Conservation (phyloP, 805 yeast genomes). For the Candida glaebosa region DNA sequence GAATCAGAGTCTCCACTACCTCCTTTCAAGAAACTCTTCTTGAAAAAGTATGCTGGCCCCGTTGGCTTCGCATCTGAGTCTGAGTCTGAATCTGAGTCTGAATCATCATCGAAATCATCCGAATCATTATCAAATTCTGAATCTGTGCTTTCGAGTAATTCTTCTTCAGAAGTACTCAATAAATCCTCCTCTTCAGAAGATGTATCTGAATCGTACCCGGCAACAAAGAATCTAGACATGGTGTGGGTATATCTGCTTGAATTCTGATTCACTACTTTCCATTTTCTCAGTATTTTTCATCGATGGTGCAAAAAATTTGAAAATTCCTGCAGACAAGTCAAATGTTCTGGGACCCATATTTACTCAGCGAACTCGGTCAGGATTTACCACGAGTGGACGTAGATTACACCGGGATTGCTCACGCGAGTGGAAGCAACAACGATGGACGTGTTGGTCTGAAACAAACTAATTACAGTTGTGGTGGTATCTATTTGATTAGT, state of each 20-base stretch:
- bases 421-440: not conserved
- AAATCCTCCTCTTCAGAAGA: constrained; percentile 51
- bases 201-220: constrained; percentile 56
- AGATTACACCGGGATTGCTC: not conserved
- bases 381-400: constrained; percentile 5
- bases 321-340: constrained; percentile 1
- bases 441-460: too few relatives aligned
- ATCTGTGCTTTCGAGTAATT: constrained; percentile 44
- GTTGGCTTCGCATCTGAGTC: constrained; percentile 31
- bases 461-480: too few relatives aligned
- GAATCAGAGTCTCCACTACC: constrained; percentile 36
- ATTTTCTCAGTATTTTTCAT: constrained; percentile 4
- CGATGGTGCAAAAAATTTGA: constrained; percentile 4
- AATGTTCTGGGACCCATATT: not conserved
- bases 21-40: constrained; percentile 45
- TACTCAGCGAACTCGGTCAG: not conserved
- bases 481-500: not conserved
- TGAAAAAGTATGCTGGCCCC: constrained; percentile 56
- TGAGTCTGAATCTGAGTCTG: constrained; percentile 32
- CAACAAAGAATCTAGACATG: constrained; percentile 90
- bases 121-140: constrained; percentile 50
- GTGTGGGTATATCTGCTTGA: constrained; percentile 8
- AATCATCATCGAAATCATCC: constrained; percentile 19
- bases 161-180: constrained; percentile 58
- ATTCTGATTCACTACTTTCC: not conserved